phyloP scores from a whole-genome alignment of 139 green algal genomes.

The Raphidocelis subcapitata region DNA sequence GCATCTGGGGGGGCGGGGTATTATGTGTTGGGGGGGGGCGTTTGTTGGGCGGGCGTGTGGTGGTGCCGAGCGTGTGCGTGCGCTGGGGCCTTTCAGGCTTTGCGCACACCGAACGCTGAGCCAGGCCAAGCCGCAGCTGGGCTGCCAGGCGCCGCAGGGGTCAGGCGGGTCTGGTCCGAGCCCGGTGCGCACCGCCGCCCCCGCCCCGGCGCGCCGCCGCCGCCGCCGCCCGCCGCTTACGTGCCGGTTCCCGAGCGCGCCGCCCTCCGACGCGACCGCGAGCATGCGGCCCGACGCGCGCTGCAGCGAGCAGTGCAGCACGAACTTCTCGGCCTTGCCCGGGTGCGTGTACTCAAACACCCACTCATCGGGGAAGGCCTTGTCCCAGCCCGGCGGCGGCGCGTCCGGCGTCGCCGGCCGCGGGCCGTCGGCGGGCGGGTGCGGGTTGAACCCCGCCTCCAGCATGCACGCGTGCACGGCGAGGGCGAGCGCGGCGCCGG shows the following conservation, averaged over 20 bases:
- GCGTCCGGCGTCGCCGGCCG: not conserved
- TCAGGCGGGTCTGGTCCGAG: not conserved
- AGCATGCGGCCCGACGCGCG: conserved; percentile 31
- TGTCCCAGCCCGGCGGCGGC: not conserved
- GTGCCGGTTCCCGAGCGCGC: conserved; percentile 1
- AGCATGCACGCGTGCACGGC: conserved; percentile 16
- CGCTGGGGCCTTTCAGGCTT: not conserved
- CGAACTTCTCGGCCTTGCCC: conserved; percentile 23
- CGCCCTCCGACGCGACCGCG: conserved; percentile 26
- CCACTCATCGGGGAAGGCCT: conserved; percentile 21
- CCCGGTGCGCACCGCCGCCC: not conserved
- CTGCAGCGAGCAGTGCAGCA: conserved; percentile 44
- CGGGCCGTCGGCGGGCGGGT: not conserved
- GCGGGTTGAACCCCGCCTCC: conserved; percentile 1
- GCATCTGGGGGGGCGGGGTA: conserved; percentile 38
- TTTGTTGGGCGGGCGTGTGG: not conserved
- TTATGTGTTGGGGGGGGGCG: conserved; percentile 15
- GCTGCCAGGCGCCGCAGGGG: not conserved
- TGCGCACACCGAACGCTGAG: not conserved
- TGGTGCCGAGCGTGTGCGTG: not conserved
- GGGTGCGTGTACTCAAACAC: conserved; percentile 15
- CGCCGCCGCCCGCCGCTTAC: not conserved
- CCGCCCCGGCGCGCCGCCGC: not conserved
- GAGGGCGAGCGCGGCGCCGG: conserved; percentile 20
- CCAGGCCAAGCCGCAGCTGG: not conserved